Evolutionary conservation across 495 filamentous ascomycete genomes (phyloP).

Genomic region (Aspergillus ostianus): DNA sequence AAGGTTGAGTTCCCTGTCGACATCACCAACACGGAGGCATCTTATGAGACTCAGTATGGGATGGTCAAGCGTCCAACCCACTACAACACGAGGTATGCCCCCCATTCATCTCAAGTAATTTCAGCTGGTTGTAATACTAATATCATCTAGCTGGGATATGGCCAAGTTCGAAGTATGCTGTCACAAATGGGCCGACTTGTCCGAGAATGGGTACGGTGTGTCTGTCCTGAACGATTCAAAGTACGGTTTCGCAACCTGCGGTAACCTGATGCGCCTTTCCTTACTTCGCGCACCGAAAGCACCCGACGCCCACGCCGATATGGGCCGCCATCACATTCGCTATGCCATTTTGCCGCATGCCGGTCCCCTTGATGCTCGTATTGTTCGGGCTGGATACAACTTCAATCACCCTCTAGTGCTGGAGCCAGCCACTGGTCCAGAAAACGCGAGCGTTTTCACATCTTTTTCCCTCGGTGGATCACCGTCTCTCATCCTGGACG

Average conservation of each 20-base stretch:
- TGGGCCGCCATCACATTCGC: slow-evolving; percentile 85
- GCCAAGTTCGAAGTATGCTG: slow-evolving; percentile 98
- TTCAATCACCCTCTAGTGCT: slow-evolving; percentile 82
- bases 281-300: slow-evolving; percentile 92
- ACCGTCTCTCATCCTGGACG: slow-evolving; percentile 70
- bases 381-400: slow-evolving; percentile 78
- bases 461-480: slow-evolving; percentile 57
- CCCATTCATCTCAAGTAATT: background rate
- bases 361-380: slow-evolving; percentile 66
- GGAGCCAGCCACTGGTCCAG: slow-evolving; percentile 19
- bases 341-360: slow-evolving; percentile 90
- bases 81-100: slow-evolving; percentile 75
- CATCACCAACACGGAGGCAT: slow-evolving; percentile 85
- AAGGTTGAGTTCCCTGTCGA: slow-evolving; percentile 99
- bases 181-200: slow-evolving; percentile 96
- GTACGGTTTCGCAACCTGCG: slow-evolving; percentile 90
- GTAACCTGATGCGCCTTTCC: slow-evolving; percentile 89
- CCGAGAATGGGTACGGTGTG: slow-evolving; percentile 87
- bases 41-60: slow-evolving; percentile 95
- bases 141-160: slow-evolving; percentile 79
- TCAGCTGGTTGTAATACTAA: slow-evolving; percentile 20
- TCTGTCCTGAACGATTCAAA: slow-evolving; percentile 95
- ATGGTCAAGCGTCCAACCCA: slow-evolving; percentile 86
- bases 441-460: slow-evolving; percentile 32
- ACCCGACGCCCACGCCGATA: slow-evolving; percentile 93